Evolutionary conservation across 805 yeast genomes (phyloP).

Genomic region (Wickerhamiella musiphila): DNA sequence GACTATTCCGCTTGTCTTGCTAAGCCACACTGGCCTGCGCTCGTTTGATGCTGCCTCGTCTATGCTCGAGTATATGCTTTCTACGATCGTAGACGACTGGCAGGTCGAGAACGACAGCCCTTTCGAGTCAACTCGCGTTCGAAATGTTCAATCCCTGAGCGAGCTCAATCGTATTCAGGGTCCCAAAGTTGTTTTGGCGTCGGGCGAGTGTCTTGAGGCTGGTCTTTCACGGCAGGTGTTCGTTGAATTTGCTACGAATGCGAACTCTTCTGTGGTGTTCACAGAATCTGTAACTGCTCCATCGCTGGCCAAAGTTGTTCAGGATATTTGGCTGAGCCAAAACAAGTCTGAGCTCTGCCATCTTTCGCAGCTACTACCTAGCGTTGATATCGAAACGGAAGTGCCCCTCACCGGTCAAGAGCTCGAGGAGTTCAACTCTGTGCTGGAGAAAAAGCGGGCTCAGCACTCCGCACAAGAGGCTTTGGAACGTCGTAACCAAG

Average conservation of each 20-base stretch:
- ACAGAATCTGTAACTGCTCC: conserved; percentile 44
- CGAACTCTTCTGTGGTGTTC: conserved; percentile 50
- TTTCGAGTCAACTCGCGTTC: conserved; percentile 56
- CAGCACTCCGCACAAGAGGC: conserved; percentile 18
- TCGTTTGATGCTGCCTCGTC: conserved; percentile 66
- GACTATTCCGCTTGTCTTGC: conserved; percentile 43
- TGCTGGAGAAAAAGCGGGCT: conserved; percentile 12
- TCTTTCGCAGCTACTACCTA: conserved; percentile 6
- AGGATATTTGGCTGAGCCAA: conserved; percentile 19
- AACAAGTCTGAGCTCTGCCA: conserved; percentile 19
- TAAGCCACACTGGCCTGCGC: conserved; percentile 68
- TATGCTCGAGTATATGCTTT: conserved; percentile 92
- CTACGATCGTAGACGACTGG: conserved; percentile 73
- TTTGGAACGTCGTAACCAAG: conserved; percentile 22
- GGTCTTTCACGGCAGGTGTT: conserved; percentile 36
- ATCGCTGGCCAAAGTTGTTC: conserved; percentile 34
- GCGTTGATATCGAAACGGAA: conserved; percentile 9
- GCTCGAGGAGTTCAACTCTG: conserved; percentile 16
- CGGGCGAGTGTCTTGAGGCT: conserved; percentile 44
- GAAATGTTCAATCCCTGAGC: conserved; percentile 37
- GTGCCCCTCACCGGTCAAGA: conserved; percentile 22
- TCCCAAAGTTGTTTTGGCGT: conserved; percentile 65
- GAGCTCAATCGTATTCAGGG: conserved; percentile 19
- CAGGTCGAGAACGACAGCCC: conserved; percentile 58
- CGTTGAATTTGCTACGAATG: conserved; percentile 34